Base-by-base conservation (phyloP, 768 basidiomycete species). In the Pleurotus salmoneostramineus region DNA sequence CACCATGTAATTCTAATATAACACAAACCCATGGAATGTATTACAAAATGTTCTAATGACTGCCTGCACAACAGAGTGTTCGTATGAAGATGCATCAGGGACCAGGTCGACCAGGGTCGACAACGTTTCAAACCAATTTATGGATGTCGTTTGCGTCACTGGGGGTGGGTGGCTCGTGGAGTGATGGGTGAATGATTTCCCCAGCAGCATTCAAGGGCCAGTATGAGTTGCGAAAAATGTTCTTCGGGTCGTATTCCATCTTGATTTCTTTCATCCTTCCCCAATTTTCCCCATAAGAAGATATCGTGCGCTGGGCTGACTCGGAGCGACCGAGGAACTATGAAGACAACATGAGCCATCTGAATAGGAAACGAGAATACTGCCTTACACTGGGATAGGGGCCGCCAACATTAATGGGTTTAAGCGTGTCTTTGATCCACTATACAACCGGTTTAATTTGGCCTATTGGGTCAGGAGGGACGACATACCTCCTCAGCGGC, bases 251-350 rank as follows among this genome's bases (percentile, higher is more conserved):
- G 64, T 93, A 90, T 50, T 74, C 71, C 60, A 77, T 73, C 74
- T 95, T 96, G 68, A 95, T 76, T 61, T 82, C 81, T 36, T 77
- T 73, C 1, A 95, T 77, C 35, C 88, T 83, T 0, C 73, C 67
- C 86, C 91, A 95, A 67, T 89, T 91, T 50, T 80, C 77, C 2
- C 91, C 91, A 66, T 82, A 92, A 65, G 83, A 89, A 2, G 79
- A 77, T 62, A 82, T 83, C 47, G 82, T 82, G 17, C 89, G 84
- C 17, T 76, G 71, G 1, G 85, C 77, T 0, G 80, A 71, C 67
- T 92, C 90, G 56, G 83, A 81, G 11, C 89, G 81, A 17, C 88
- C 89, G 48, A 92, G 76, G 77, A 92, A 90, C 90, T 92, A 69
- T 17, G 42, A 8, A 48, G 12, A 27, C 11, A 62, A 62, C 58